phyloP scores from a whole-genome alignment of 225 moss, liverwort and hornwort species.

The Antitrichia curtipendula region DNA sequence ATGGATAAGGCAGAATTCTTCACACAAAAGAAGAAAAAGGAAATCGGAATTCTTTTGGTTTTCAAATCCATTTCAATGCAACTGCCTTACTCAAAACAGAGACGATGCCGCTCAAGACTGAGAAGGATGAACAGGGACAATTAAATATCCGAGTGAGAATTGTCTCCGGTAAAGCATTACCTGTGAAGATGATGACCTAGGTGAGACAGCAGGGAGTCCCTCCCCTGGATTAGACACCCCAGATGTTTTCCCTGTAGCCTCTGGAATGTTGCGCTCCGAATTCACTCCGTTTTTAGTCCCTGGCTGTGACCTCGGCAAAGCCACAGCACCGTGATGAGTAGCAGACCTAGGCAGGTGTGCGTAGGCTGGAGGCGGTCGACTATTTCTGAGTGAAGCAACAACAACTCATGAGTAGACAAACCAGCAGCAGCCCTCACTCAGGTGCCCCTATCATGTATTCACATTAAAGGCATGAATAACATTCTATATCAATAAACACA shows the following conservation, averaged over 20 bases:
- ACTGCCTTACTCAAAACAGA: background rate
- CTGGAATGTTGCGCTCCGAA: conserved; percentile 2
- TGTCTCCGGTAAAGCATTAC: background rate
- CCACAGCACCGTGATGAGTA: conserved; percentile 22
- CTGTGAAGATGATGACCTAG: conserved; percentile 15
- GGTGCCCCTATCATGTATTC: background rate
- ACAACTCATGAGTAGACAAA: background rate
- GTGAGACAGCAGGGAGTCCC: background rate
- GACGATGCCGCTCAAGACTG: background rate
- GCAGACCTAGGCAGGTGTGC: conserved; percentile 22
- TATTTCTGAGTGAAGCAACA: conserved; percentile 5
- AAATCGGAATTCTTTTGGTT: background rate
- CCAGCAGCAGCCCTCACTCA: background rate
- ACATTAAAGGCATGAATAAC: background rate
- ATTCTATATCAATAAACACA: background rate
- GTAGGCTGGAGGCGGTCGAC: conserved; percentile 12
- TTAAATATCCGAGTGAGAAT: background rate
- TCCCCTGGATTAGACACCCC: background rate
- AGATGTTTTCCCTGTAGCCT: background rate
- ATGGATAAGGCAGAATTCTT: background rate
- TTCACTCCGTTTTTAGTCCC: background rate
- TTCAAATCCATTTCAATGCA: background rate
- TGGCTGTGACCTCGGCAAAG: conserved; percentile 6
- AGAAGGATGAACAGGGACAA: background rate
- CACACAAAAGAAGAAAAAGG: background rate